Evolutionary conservation across 371 early-diverging fungal species (phyloP), one percentile per base, ranked within the genome.

Genomic region (Actinomortierella ambigua): DNA sequence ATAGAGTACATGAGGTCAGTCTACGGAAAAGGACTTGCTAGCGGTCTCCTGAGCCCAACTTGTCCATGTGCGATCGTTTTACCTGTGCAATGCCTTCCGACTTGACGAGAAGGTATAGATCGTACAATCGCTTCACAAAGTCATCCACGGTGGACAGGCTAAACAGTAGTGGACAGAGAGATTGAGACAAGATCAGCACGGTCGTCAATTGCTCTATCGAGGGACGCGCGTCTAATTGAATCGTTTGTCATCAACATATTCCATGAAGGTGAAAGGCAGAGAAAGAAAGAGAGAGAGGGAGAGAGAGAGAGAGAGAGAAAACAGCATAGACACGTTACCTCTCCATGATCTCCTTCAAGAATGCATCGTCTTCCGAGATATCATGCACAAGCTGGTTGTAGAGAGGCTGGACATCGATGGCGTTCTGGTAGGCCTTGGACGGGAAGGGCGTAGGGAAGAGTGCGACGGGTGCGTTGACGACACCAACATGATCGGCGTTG

Each of bases 401-500:
- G 1, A 88, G 66, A 1, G 93, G 90, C 75, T 97, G 97, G 23
- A 97, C 69, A 2, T 71, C 67, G 54, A 84, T 70, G 3, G 95
- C 96, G 40, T 85, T 81, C 24, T 92, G 86, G 67, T 89, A 98
- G 61, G 82, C 82, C 26, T 63, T 62, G 54, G 81, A 79, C 8
- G 97, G 96, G 60, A 95, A 93, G 3, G 92, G 91, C 2, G 94
- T 86, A 3, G 98, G 98, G 55, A 90, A 92, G 24, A 98, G 84
- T 3, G 97, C 82, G 50, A 97, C 81, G 8, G 99, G 99, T 11
- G 95, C 90, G 76, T 94, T 94, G 46, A 81, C 82, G 46, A 83
- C 86, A 17, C 81, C 77, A 55, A 77, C 75, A 6, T 39, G 24
- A 34, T 69, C 68, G 44, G 83, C 67, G 11, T 82, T 79, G 13